A percentile compares a stretch with the other conserved stretches of the same genome.
phyloP scores from a whole-genome alignment of 495 filamentous ascomycete genomes.

The Thermothielavioides terrestris region DNA sequence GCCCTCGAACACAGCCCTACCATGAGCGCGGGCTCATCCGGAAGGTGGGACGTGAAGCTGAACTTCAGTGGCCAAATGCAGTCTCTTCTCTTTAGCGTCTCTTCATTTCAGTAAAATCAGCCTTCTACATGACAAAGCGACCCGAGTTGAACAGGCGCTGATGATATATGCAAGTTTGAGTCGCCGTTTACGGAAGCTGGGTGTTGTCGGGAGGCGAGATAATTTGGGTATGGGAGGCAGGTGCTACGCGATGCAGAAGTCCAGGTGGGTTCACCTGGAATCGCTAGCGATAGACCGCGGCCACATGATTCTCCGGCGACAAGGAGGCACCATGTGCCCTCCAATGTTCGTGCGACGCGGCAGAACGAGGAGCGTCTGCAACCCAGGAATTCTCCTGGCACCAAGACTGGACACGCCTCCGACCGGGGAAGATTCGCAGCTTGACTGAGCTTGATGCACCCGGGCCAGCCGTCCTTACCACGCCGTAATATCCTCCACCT shows the following conservation, averaged over 20 bases:
- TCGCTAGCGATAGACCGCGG: too few relatives aligned
- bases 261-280: too few relatives aligned
- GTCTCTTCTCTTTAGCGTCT: neutral
- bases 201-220: neutral
- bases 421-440: too few relatives aligned
- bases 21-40: too few relatives aligned
- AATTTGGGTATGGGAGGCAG: neutral
- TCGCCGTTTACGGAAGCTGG: neutral
- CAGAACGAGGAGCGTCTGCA: too few relatives aligned
- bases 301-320: too few relatives aligned
- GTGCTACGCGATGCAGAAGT: neutral
- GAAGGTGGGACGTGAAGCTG: too few relatives aligned
- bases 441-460: too few relatives aligned
- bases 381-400: too few relatives aligned
- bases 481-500: slow-evolving; percentile 94
- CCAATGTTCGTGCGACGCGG: too few relatives aligned
- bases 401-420: too few relatives aligned
- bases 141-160: slow-evolving; percentile 1
- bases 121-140: neutral
- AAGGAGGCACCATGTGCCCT: too few relatives aligned
- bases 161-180: neutral
- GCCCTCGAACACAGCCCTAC: slow-evolving; percentile 20
- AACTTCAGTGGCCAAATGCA: neutral
- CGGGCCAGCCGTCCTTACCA: slow-evolving; percentile 50
- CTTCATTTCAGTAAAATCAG: neutral